Percentiles rank a stretch among this genome's conserved stretches.
Evolutionary conservation across 768 basidiomycete genomes (phyloP).

Genomic region (Tricholoma hemisulphureum): DNA sequence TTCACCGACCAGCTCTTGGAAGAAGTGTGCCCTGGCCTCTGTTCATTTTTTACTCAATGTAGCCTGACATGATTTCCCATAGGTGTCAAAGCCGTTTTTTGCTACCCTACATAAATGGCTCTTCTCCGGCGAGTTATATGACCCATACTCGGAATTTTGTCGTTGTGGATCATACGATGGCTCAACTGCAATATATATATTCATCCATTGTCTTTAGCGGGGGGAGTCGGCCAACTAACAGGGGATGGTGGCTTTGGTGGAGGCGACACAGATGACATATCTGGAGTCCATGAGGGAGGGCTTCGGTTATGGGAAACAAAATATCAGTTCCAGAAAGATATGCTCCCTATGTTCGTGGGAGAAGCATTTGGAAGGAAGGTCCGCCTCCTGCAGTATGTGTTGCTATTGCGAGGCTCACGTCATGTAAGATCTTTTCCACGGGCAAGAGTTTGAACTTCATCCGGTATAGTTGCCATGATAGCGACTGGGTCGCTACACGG

Average conservation of each 20-base stretch:
- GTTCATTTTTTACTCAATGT: neutral
- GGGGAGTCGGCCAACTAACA: constrained; percentile 48
- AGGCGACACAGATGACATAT: constrained; percentile 57
- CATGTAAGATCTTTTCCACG: constrained; percentile 88
- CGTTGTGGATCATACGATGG: constrained; percentile 76
- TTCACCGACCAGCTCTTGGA: constrained; percentile 91
- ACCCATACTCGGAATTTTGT: constrained; percentile 95
- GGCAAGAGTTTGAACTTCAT: constrained; percentile 98
- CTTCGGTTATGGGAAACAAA: constrained; percentile 91
- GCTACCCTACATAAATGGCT: constrained; percentile 91
- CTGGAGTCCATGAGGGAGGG: constrained; percentile 57
- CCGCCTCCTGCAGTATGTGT: constrained; percentile 5
- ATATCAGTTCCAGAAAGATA: constrained; percentile 85
- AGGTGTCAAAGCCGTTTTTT: constrained; percentile 98
- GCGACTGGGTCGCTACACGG: constrained; percentile 92
- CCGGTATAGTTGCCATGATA: constrained; percentile 94
- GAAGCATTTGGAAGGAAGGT: constrained; percentile 95
- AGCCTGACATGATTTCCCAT: neutral
- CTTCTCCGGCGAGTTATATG: constrained; percentile 92
- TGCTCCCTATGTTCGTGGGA: constrained; percentile 94
- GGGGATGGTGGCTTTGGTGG: constrained; percentile 65
- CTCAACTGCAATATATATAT: constrained; percentile 67
- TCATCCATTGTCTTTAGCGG: constrained; percentile 60
- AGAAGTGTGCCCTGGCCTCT: constrained; percentile 51
- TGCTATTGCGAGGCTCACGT: neutral